These are phyloP conservation scores for Inosperma sp. DNA, from an alignment of 768 basidiomycete genomes.

Conservation along the genomic window DNA sequence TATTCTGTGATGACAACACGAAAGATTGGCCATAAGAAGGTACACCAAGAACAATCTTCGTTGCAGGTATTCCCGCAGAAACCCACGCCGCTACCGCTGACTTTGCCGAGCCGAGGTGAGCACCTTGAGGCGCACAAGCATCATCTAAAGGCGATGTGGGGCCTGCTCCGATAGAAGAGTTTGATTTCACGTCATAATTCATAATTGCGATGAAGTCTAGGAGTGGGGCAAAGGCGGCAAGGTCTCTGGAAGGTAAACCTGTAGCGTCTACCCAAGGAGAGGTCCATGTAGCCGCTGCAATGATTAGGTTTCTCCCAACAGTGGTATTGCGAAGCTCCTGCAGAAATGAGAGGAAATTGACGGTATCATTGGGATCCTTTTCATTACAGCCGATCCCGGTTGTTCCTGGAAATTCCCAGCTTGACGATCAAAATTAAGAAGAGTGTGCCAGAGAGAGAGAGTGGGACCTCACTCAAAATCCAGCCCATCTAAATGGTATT, in stretches of 20 bases:
- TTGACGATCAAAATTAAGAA: conserved; percentile 23
- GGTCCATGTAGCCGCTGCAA: conserved; percentile 69
- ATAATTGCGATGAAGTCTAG: conserved; percentile 75
- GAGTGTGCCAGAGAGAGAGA: conserved; percentile 1
- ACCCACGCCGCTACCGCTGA: conserved; percentile 74
- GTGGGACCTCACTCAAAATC: conserved; percentile 55
- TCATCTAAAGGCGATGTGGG: conserved; percentile 84
- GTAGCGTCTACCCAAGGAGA: conserved; percentile 59
- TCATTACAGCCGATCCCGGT: conserved; percentile 69
- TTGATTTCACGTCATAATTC: conserved; percentile 66
- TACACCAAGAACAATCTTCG: conserved; percentile 75
- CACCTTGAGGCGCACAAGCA: conserved; percentile 54
- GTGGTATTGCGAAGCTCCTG: conserved; percentile 58
- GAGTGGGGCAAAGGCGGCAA: conserved; percentile 58
- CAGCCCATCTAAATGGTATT: conserved; percentile 55
- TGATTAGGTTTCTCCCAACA: conserved; percentile 51
- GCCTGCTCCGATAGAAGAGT: conserved; percentile 53
- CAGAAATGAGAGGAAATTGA: conserved; percentile 77
- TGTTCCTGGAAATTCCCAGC: conserved; percentile 82
- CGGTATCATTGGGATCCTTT: conserved; percentile 57
- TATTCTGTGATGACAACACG: conserved; percentile 37
- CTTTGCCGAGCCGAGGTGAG: conserved; percentile 70
- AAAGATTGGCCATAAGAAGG: conserved; percentile 82
- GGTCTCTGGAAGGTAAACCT: conserved; percentile 54
- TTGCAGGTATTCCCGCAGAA: conserved; percentile 67